phyloP scores from a whole-genome alignment of 176 grass and related monocot genomes.

The Oryza officinalis region DNA sequence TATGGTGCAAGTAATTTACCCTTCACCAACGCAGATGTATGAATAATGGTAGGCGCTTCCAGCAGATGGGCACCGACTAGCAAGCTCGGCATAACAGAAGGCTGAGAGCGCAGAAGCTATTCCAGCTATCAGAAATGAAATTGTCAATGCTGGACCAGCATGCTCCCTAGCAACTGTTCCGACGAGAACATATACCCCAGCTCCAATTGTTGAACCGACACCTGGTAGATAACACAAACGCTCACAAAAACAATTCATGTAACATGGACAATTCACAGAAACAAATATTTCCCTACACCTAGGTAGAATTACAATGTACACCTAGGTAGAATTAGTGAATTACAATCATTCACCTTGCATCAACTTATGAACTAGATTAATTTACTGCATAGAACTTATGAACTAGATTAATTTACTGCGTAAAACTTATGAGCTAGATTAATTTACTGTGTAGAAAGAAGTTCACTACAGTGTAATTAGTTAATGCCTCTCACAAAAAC shows the following conservation, averaged over 20 bases:
- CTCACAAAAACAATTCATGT: neutral
- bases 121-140: slow-evolving; percentile 87
- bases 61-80: slow-evolving; percentile 81
- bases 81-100: slow-evolving; percentile 88
- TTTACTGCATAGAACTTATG: slow-evolving; percentile 5
- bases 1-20: slow-evolving; percentile 49
- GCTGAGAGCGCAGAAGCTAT: slow-evolving; percentile 83
- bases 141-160: slow-evolving; percentile 68
- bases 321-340: slow-evolving; percentile 8
- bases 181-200: slow-evolving; percentile 80
- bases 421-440: neutral
- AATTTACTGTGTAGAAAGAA: neutral
- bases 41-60: slow-evolving; percentile 87
- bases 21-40: slow-evolving; percentile 83
- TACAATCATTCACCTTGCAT: slow-evolving; percentile 10
- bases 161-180: slow-evolving; percentile 81
- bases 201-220: slow-evolving; percentile 77
- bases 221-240: slow-evolving; percentile 44
- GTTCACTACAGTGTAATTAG: neutral
- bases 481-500: neutral
- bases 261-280: neutral
- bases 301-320: slow-evolving; percentile 5
- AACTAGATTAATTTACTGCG: neutral
- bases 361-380: neutral
- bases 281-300: neutral